phyloP scores from a whole-genome alignment of 2,329 filamentous ascomycete genomes.

The Colletotrichum sp. region DNA sequence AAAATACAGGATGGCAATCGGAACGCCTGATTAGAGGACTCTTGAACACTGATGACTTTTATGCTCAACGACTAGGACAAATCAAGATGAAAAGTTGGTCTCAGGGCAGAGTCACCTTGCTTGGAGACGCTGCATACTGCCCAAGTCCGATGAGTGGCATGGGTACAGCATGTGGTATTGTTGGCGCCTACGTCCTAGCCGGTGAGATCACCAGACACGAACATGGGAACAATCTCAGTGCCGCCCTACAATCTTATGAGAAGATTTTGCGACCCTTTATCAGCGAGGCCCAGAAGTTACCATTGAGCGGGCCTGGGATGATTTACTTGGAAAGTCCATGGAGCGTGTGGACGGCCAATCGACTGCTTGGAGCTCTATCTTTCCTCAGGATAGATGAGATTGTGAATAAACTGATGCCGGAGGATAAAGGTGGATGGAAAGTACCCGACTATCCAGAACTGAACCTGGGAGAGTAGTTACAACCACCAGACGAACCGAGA shows the following conservation, averaged over 20 bases:
- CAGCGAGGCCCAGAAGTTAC: conserved; percentile 38
- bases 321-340: conserved; percentile 1
- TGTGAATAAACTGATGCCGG: background rate
- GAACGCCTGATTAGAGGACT: conserved; percentile 48
- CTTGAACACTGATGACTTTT: conserved; percentile 47
- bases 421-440: background rate
- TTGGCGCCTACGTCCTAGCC: conserved; percentile 61
- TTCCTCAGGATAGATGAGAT: background rate
- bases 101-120: conserved; percentile 49
- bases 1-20: conserved; percentile 44
- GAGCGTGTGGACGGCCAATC: conserved; percentile 14
- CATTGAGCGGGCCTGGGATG: conserved; percentile 8
- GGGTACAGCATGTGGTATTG: conserved; percentile 53
- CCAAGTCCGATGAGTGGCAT: conserved; percentile 53
- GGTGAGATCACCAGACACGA: conserved; percentile 49
- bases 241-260: conserved; percentile 48
- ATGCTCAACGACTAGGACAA: conserved; percentile 46
- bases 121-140: conserved; percentile 61
- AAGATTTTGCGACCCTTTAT: conserved; percentile 48
- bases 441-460: background rate
- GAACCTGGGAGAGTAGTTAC: background rate
- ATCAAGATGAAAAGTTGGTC: conserved; percentile 51
- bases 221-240: conserved; percentile 25
- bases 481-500: background rate
- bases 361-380: background rate